Evolutionary conservation across 2,329 filamentous ascomycete genomes (phyloP).

Genomic region (Colletotrichum shisoi): DNA sequence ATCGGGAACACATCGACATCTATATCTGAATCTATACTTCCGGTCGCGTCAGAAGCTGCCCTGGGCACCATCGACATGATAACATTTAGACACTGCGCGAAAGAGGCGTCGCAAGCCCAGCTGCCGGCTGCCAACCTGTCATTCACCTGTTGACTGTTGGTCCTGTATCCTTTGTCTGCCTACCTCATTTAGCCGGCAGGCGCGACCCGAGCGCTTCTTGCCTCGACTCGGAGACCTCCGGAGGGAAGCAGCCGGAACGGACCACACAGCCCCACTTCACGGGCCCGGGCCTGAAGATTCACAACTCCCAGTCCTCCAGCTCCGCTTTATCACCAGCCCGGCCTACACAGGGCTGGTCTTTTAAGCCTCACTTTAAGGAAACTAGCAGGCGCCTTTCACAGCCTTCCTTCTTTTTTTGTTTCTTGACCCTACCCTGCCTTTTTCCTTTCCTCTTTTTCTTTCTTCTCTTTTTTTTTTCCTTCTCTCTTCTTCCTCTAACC

Average conservation of each 20-base stretch:
- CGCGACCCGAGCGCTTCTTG: not conserved
- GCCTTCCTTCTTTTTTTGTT: not conserved
- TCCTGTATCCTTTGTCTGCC: not conserved
- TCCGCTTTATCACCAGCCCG: not conserved
- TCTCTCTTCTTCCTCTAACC: not conserved
- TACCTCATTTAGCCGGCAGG: too few relatives aligned
- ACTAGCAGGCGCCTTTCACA: not conserved
- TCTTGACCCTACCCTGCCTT: not conserved
- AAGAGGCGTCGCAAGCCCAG: too few relatives aligned
- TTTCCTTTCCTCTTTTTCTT: not conserved
- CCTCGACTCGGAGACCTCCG: not conserved
- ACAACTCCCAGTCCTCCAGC: constrained; percentile 7
- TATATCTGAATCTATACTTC: too few relatives aligned
- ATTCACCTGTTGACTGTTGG: too few relatives aligned
- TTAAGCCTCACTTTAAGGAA: not conserved
- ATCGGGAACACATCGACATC: too few relatives aligned
- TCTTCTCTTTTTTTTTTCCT: not conserved
- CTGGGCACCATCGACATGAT: too few relatives aligned
- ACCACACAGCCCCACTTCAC: constrained; percentile 8
- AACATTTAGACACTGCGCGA: too few relatives aligned
- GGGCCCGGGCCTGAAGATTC: constrained; percentile 12
- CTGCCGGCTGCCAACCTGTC: too few relatives aligned
- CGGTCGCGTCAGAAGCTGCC: too few relatives aligned
- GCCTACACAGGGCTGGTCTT: not conserved
- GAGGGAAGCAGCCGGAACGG: not conserved